phyloP scores from a whole-genome alignment of 805 yeast species.

The Wickerhamomyces pijperi region DNA sequence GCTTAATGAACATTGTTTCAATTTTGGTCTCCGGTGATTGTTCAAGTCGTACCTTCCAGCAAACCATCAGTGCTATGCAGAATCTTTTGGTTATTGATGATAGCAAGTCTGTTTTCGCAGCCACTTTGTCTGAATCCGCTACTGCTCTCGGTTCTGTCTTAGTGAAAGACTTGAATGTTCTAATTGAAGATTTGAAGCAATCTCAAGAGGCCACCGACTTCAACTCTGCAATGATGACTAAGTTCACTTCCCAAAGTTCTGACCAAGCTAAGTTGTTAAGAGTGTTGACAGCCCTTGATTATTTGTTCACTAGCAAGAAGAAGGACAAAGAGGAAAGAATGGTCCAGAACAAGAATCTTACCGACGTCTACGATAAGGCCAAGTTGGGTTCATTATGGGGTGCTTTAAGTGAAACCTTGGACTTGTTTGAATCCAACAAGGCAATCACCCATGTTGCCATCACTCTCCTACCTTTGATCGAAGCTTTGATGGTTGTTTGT shows the following conservation, averaged over 20 bases:
- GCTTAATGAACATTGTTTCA: constrained; percentile 50
- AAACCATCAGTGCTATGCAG: constrained; percentile 72
- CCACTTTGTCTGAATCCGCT: constrained; percentile 57
- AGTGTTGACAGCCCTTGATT: constrained; percentile 79
- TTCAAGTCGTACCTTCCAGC: constrained; percentile 74
- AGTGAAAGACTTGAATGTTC: constrained; percentile 38
- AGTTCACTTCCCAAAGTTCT: constrained; percentile 70
- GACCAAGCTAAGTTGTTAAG: constrained; percentile 85
- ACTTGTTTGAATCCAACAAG: constrained; percentile 48
- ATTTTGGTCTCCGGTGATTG: constrained; percentile 76
- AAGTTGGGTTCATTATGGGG: constrained; percentile 79
- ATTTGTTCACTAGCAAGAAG: constrained; percentile 38
- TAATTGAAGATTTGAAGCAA: constrained; percentile 4
- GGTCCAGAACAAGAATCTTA: constrained; percentile 30
- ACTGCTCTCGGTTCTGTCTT: constrained; percentile 43
- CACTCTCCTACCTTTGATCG: constrained; percentile 75
- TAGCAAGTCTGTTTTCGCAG: constrained; percentile 55
- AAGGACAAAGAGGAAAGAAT: constrained; percentile 13
- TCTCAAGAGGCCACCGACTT: constrained; percentile 30
- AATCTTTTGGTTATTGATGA: constrained; percentile 51
- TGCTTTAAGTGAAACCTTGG: constrained; percentile 63
- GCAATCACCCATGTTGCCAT: constrained; percentile 60
- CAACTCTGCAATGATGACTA: constrained; percentile 37
- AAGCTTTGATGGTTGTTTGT: constrained; percentile 92
- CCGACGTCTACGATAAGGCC: constrained; percentile 51